Evolutionary conservation across 352 stramenopile genomes (phyloP), one percentile per base, ranked within the genome.

Genomic region (Globisporangium uncinulatum): DNA sequence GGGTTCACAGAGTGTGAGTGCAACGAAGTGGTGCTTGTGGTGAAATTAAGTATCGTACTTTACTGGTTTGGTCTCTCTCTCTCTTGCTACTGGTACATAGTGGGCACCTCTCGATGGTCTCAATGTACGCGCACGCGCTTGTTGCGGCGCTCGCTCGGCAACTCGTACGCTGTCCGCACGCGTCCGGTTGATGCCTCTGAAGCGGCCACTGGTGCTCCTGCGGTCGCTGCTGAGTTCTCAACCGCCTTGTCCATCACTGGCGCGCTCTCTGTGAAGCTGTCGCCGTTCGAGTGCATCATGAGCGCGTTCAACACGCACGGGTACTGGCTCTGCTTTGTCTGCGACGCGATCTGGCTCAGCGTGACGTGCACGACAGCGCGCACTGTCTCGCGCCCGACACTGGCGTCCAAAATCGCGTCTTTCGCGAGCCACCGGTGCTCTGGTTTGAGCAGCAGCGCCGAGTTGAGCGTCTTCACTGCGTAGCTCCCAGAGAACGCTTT

Each of bases 401-500:
- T 64, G 39, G 63, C 73, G 61, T 79, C 77, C 34, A 91, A 68
- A 15, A 90, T 78, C 48, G 78, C 61, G 20, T 85, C 68, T 60
- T 84, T 87, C 9, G 67, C 47, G 51, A 84, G 61, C 14, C 65
- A 54, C 13, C 76, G 70, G 56, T 91, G 76, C 54, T 89, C 78
- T 31, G 75, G 68, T 64, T 83, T 76, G 15, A 90, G 73, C 21
- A 89, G 62, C 46, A 90, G 67, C 48, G 83, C 78, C 55, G 83
- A 91, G 68, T 90, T 93, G 54, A 93, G 73, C 49, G 76, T 89
- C 19, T 80, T 82, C 45, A 93, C 76, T 14, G 80, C 83, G 58
- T 89, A 92, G 66, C 78, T 87, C 37, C 83, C 83, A 0, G 71
- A 82, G 54, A 93, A 89, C 43, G 82, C 80, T 66, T 89, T 90